Conservation (phyloP, 805 yeast genomes). For the Hyphopichia homilentoma region DNA sequence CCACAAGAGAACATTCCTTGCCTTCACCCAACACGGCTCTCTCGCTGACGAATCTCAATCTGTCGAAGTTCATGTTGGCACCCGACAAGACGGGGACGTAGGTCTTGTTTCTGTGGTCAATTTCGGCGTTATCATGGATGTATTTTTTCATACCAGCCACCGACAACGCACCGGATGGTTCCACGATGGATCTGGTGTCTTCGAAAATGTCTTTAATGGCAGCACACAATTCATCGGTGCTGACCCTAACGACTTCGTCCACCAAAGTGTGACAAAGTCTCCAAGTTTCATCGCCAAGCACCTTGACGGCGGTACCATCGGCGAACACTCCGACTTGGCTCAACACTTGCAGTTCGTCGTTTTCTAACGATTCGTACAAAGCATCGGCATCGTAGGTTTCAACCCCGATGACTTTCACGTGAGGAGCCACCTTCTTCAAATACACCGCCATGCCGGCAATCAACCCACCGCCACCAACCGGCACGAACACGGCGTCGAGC, state of each 20-base stretch:
- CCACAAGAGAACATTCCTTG: conserved; percentile 86
- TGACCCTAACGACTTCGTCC: conserved; percentile 84
- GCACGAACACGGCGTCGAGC: conserved; percentile 82
- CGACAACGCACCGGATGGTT: conserved; percentile 95
- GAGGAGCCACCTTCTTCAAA: conserved; percentile 95
- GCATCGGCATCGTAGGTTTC: conserved; percentile 96
- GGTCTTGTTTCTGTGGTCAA: conserved; percentile 64
- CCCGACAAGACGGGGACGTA: conserved; percentile 89
- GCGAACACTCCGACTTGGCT: conserved; percentile 92
- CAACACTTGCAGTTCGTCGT: conserved; percentile 53
- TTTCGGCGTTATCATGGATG: conserved; percentile 61
- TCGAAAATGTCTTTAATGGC: conserved; percentile 96
- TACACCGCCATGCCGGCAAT: conserved; percentile 89
- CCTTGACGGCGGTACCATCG: conserved; percentile 95
- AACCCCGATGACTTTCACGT: conserved; percentile 90
- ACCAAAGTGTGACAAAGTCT: conserved; percentile 70
- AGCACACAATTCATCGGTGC: conserved; percentile 92
- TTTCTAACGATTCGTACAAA: conserved; percentile 65
- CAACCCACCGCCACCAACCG: conserved; percentile 97
- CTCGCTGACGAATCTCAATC: conserved; percentile 92
- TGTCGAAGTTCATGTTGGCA: conserved; percentile 97
- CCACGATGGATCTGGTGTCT: conserved; percentile 90
- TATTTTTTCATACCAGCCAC: conserved; percentile 94
- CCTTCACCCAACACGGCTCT: conserved; percentile 99
- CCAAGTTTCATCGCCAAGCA: conserved; percentile 89